Base-by-base conservation (phyloP, 352 stramenopile species). In the Phytophthora capsici region DNA sequence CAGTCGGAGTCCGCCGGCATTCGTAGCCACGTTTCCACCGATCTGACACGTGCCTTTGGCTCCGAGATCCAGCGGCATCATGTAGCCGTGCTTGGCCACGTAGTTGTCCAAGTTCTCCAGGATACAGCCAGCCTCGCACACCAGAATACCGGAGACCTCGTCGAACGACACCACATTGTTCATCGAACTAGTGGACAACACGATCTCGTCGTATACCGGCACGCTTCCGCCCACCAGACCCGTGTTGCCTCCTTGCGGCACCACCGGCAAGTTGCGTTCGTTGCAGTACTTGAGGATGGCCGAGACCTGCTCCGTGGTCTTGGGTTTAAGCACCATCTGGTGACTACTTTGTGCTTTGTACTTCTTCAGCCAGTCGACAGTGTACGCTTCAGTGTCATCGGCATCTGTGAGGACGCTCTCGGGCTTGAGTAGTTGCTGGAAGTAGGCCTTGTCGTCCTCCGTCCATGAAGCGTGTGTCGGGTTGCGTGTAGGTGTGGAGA, bases 1-100 rank as follows among this genome's bases (percentile, higher is more conserved):
- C 57, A 98, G 78, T 7, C 97, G 96, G 6, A 98, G 71, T 2
- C 97, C 97, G 28, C 97, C 97, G 3, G 97, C 97, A 66, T 99
- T 99, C 1, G 96, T 98, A 16, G 88, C 84, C 2, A 99, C 74
- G 77, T 99, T 99, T 20, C 97, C 97, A 38, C 97, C 97, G 69
- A 99, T 99, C 70, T 96, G 86, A 72, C 97, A 99, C n/a, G 89
- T 95, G 40, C 97, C 97, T 66, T 99, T 99, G 16, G 96, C 93
- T 28, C 95, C 97, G 6, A 99, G 85, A 69, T 99, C 97, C 14
- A 99, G 70, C 12, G 97, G 97, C 70, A 99, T 96, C 64, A 97
- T 89, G 79, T 91, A 94, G 30, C 85, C 88, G 28, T 86, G 61
- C 59, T 93, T 82, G n/a, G 71, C 73, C 22, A 98, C 87, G 63